Conservation (phyloP, 306 rosid species). For the Ochetophila trinervis region DNA sequence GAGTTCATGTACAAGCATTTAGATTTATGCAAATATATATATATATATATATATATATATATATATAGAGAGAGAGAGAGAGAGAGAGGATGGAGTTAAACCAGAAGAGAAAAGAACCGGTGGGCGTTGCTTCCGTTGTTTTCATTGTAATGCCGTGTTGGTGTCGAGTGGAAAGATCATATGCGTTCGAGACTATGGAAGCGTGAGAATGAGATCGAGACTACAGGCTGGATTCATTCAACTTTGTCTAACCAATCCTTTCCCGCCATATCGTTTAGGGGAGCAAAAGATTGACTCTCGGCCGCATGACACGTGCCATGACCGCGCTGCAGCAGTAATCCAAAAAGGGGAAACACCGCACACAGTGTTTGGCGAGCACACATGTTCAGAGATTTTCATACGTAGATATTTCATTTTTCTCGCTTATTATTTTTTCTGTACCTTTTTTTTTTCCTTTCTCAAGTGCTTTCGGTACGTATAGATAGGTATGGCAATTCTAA, state of each 20-base stretch:
- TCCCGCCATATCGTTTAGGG: too few species aligned
- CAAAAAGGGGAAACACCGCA: not conserved
- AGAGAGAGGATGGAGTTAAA: not conserved
- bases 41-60: not conserved
- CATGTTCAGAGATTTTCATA: too few species aligned
- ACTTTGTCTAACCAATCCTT: not conserved
- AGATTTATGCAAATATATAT: too few species aligned
- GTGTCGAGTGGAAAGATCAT: not conserved
- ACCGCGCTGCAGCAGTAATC: too few species aligned
- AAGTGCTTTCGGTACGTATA: too few species aligned
- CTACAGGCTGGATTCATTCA: not conserved
- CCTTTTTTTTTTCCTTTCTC: too few species aligned
- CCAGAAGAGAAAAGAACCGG: not conserved
- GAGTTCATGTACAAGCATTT: not conserved
- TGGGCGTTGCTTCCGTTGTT: slow-evolving; percentile 13
- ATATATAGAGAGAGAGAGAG: not conserved
- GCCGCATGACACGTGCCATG: not conserved
- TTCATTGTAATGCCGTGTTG: not conserved
- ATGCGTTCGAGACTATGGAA: slow-evolving; percentile 1
- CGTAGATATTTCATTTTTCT: too few species aligned
- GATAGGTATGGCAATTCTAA: too few species aligned
- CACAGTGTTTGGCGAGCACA: not conserved
- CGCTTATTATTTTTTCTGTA: too few species aligned
- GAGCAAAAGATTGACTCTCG: too few species aligned
- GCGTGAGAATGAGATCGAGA: not conserved